Evolutionary conservation across 2,329 filamentous ascomycete genomes (phyloP).

Genomic region (Dactylella cylindrospora): DNA sequence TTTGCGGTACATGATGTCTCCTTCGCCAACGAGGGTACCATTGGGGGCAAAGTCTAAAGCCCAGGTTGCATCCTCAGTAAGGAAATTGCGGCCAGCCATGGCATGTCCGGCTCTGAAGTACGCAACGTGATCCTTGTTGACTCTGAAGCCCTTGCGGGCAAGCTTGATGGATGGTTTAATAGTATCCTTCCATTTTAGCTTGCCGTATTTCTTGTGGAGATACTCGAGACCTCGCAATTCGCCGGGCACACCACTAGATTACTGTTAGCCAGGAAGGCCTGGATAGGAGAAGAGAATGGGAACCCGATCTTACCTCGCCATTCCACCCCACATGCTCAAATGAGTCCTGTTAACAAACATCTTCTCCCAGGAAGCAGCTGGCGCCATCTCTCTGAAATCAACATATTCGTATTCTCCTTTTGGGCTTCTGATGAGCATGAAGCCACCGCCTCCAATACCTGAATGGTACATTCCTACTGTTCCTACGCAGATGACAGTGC

Average conservation of each 20-base stretch:
- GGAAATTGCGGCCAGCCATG: constrained; percentile 64
- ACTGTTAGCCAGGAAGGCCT: not conserved
- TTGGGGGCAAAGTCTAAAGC: constrained; percentile 85
- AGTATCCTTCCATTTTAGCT: constrained; percentile 69
- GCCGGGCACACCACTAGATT: constrained; percentile 59
- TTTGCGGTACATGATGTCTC: constrained; percentile 76
- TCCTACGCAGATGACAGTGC: constrained; percentile 73
- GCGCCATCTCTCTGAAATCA: constrained; percentile 87
- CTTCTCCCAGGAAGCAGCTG: constrained; percentile 74
- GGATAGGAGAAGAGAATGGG: not conserved
- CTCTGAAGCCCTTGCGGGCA: constrained; percentile 71
- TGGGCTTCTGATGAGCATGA: constrained; percentile 74
- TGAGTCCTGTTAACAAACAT: constrained; percentile 76
- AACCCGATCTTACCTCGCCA: constrained; percentile 59
- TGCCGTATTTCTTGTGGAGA: constrained; percentile 57
- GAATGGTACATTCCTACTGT: constrained; percentile 59
- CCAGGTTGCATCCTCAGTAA: constrained; percentile 75
- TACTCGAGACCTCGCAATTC: constrained; percentile 54
- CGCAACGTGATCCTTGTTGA: constrained; percentile 71
- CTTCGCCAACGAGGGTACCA: constrained; percentile 69
- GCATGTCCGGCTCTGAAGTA: constrained; percentile 63
- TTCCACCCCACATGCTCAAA: constrained; percentile 69
- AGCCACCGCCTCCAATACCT: constrained; percentile 87
- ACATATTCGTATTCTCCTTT: constrained; percentile 80
- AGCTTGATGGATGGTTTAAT: constrained; percentile 72